Percentiles rank a stretch among this genome's conserved stretches.
Conservation (phyloP, 2,329 filamentous ascomycete species). For the Fusarium praegraminearum region DNA sequence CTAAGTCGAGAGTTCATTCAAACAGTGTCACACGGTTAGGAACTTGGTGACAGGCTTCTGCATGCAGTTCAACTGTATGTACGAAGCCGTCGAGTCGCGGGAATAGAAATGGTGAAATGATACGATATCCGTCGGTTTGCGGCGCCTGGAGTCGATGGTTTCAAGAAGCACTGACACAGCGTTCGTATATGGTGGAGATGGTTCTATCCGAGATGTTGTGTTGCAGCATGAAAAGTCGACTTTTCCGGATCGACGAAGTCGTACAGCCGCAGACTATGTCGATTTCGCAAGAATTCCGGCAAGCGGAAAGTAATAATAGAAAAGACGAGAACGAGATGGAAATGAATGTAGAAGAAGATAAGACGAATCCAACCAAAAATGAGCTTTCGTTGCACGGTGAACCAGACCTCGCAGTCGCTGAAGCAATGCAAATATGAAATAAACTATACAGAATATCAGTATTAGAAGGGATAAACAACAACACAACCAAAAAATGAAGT, state of each 20-base stretch:
- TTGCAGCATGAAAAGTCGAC: slow-evolving; percentile 44
- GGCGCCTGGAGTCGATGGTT: slow-evolving; percentile 19
- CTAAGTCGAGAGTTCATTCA: slow-evolving; percentile 38
- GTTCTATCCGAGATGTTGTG: slow-evolving; percentile 42
- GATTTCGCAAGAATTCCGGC: slow-evolving; percentile 33
- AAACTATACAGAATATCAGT: slow-evolving; percentile 39
- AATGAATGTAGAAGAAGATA: slow-evolving; percentile 40
- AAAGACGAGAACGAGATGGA: slow-evolving; percentile 24
- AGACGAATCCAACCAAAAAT: slow-evolving; percentile 37
- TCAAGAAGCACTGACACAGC: slow-evolving; percentile 28
- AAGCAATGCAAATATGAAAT: slow-evolving; percentile 38
- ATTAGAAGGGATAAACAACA: slow-evolving; percentile 23
- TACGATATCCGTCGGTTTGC: slow-evolving; percentile 36
- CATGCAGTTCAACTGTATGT: slow-evolving; percentile 43
- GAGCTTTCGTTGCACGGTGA: slow-evolving; percentile 42
- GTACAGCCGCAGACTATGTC: slow-evolving; percentile 38
- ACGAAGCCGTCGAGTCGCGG: slow-evolving; percentile 37
- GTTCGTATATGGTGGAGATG: slow-evolving; percentile 42
- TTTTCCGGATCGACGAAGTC: slow-evolving; percentile 36
- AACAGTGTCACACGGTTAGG: slow-evolving; percentile 30
- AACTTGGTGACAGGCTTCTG: slow-evolving; percentile 26
- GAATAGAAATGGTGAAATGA: slow-evolving; percentile 24
- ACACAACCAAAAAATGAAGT: slow-evolving; percentile 27
- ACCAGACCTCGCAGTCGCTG: slow-evolving; percentile 43
- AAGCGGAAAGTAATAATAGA: slow-evolving; percentile 11